phyloP scores from a whole-genome alignment of 208 protist species.

The Plasmodiophora brassicae region DNA sequence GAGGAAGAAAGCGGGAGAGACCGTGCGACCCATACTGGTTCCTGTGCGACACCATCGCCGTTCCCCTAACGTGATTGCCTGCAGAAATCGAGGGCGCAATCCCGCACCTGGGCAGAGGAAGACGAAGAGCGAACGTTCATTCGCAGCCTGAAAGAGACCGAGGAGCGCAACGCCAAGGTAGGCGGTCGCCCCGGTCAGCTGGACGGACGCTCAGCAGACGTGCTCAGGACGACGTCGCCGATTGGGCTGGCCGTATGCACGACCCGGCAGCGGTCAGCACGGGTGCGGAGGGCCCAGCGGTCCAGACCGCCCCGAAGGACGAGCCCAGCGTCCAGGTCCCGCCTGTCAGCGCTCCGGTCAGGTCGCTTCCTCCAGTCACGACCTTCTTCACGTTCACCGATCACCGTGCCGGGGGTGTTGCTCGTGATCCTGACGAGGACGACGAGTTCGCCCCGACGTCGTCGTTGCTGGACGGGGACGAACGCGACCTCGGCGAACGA shows the following conservation, averaged over 20 bases:
- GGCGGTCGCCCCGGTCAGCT: neutral
- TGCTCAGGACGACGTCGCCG: neutral
- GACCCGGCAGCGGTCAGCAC: neutral
- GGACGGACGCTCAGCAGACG: neutral
- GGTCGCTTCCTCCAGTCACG: neutral
- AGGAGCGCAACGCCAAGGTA: neutral
- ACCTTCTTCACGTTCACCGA: neutral
- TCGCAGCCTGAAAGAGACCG: neutral
- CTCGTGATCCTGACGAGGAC: constrained; percentile 15
- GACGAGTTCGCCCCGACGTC: constrained; percentile 33
- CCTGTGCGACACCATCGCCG: neutral
- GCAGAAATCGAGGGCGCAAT: neutral
- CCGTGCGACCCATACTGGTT: neutral
- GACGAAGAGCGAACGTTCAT: neutral
- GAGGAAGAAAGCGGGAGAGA: neutral
- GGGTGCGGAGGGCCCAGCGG: neutral
- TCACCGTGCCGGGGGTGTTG: neutral
- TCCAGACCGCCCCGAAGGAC: neutral
- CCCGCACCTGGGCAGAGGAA: neutral
- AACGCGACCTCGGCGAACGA: neutral
- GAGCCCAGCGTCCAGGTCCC: neutral
- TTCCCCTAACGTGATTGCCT: too few species aligned
- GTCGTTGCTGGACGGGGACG: neutral
- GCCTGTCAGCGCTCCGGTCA: neutral
- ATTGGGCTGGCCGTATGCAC: neutral